These are phyloP conservation scores for Plasmodium chabaudi DNA, from an alignment of 169 alveolate species.

Conservation along the genomic window DNA sequence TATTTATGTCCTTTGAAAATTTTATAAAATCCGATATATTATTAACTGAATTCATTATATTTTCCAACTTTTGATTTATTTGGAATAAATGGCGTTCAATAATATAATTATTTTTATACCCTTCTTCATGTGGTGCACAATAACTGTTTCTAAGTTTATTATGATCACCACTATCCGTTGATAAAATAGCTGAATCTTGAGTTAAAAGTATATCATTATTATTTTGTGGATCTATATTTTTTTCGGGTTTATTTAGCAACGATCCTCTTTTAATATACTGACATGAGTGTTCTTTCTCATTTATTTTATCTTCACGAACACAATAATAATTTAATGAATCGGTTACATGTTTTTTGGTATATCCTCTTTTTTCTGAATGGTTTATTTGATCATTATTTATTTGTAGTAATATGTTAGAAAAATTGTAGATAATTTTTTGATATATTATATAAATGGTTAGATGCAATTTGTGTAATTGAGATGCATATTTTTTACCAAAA, in stretches of 20 bases:
- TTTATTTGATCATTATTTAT: constrained; percentile 41
- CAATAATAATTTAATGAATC: constrained; percentile 43
- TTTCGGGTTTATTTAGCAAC: not conserved
- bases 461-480: constrained; percentile 57
- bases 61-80: constrained; percentile 49
- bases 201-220: not conserved
- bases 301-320: constrained; percentile 25
- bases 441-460: constrained; percentile 66
- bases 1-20: too few species aligned
- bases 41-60: constrained; percentile 65
- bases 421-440: constrained; percentile 56
- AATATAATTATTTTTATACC: constrained; percentile 3
- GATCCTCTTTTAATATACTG: not conserved
- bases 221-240: not conserved
- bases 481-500: constrained; percentile 38
- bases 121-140: not conserved
- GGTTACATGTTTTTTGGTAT: constrained; percentile 15
- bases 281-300: not conserved
- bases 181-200: not conserved
- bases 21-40: constrained; percentile 38
- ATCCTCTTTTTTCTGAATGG: constrained; percentile 7
- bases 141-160: not conserved
- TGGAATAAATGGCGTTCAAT: constrained; percentile 4
- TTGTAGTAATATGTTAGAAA: constrained; percentile 59
- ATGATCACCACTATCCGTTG: not conserved